Conservation (phyloP, 345 rosid species). For the Eucalyptus erythrocorys region DNA sequence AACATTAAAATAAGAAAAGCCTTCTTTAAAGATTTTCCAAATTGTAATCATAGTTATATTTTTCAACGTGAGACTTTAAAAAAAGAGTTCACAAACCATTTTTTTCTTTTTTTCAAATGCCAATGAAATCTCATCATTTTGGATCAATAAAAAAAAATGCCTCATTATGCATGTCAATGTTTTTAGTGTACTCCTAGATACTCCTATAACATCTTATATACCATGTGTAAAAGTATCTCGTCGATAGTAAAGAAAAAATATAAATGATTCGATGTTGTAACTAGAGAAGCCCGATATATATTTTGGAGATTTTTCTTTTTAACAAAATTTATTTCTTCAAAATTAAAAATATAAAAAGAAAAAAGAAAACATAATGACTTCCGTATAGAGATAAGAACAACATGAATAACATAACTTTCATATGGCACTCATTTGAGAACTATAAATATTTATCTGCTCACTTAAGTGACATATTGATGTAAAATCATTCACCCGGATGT, state of each 20-base stretch:
- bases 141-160: neutral
- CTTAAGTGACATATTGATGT: too few relatives aligned
- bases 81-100: too few relatives aligned
- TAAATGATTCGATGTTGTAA: neutral
- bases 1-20: neutral
- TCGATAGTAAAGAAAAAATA: neutral
- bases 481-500: too few relatives aligned
- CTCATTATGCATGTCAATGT: neutral
- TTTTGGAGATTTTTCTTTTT: neutral
- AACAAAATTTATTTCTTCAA: fast-evolving
- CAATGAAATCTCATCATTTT: neutral
- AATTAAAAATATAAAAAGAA: too few relatives aligned
- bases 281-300: too few relatives aligned
- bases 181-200: neutral
- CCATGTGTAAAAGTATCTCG: neutral
- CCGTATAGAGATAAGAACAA: fast-evolving
- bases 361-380: too few relatives aligned
- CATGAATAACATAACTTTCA: fast-evolving
- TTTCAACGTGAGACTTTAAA: too few relatives aligned
- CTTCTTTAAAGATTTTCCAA: neutral
- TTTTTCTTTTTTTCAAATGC: neutral
- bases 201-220: neutral
- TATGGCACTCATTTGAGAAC: fast-evolving
- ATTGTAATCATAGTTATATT: neutral
- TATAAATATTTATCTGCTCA: too few relatives aligned